phyloP scores from a whole-genome alignment of 305 asterid species.

The Fraxinus ornus region DNA sequence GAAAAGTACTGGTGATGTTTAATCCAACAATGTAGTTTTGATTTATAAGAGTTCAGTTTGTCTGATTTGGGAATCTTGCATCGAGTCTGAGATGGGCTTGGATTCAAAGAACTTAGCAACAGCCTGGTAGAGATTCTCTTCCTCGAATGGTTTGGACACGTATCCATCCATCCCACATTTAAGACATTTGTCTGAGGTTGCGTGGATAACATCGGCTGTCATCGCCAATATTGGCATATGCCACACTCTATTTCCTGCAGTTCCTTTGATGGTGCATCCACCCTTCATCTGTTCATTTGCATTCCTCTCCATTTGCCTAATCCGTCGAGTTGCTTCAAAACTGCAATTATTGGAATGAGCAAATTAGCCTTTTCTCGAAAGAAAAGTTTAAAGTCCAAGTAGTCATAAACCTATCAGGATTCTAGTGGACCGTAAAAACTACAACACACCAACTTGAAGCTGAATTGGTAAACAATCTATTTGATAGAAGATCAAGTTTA shows the following conservation, averaged over 20 bases:
- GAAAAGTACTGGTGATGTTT: conserved; percentile 38
- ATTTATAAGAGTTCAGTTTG: neutral
- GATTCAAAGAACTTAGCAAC: conserved; percentile 74
- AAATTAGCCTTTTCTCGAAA: neutral
- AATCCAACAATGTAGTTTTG: neutral
- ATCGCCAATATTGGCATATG: conserved; percentile 83
- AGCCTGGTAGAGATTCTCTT: conserved; percentile 70
- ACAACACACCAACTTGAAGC: neutral
- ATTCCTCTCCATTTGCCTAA: conserved; percentile 62
- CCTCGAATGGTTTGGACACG: conserved; percentile 86
- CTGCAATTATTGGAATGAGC: conserved; percentile 34
- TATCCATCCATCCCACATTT: conserved; percentile 83
- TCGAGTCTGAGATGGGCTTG: conserved; percentile 27
- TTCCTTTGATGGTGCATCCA: conserved; percentile 28
- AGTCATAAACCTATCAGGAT: neutral
- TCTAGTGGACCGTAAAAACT: neutral
- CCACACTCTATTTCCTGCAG: conserved; percentile 33
- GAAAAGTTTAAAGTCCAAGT: neutral
- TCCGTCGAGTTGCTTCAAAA: conserved; percentile 79
- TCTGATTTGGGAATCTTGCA: neutral
- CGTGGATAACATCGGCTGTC: conserved; percentile 92
- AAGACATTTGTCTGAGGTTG: conserved; percentile 71
- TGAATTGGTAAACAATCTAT: neutral
- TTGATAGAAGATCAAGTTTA: neutral
- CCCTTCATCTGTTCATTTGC: conserved; percentile 43